Base-by-base conservation (phyloP, 2,329 filamentous ascomycete species). In the Chrysosporium queenslandicum region DNA sequence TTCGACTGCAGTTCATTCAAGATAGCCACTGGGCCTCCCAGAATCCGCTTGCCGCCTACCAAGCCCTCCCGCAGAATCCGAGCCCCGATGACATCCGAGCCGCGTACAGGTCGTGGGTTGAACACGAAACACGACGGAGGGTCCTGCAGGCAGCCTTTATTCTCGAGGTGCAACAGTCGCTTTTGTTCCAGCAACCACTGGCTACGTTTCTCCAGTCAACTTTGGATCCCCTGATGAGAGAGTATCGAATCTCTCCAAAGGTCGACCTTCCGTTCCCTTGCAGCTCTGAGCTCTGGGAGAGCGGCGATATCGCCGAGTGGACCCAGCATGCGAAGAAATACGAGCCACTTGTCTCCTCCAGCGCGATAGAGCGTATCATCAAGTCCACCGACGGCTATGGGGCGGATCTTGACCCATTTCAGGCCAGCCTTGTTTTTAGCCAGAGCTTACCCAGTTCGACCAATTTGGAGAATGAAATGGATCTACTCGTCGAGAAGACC, bases 91-190 rank as follows among this genome's bases (percentile, higher is more conserved):
- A 60, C 20, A 52, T 67, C 14, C 53, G 55, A 43, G 58, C 58
- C 46, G 64, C 65, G 4, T 60, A 65, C 46, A 63, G 63, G 30
- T 65, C 66, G 53, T 68, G 65, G 66, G 54, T 65, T 21, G 64
- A 67, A 48, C 63, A 66, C 45, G 65, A 68, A 56, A 62, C 64
- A 0, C 58, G 65, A 27, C 56, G 66, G 46, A 57, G 66, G 16
- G 63, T 68, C 21, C 59, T 68, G 29, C 65, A 67, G 50, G 64
- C 66, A 8, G 60, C 60, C 14, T 65, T 63, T 23, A 61, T 68
- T 12, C 58, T 68, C 21, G 66, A 68, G 51, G 59, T 61, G 20
- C 61, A 66, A 41, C 64, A 67, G 34, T 61, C 59, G 16, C 56
- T 53, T 12, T 49, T 68, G 1, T 67, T 68, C 53, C 63, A 63